A percentile compares a stretch with the other conserved stretches of the same genome.
These are phyloP conservation scores for Sporothrix globosa DNA, from an alignment of 2,329 filamentous ascomycete species.

Conservation along the genomic window DNA sequence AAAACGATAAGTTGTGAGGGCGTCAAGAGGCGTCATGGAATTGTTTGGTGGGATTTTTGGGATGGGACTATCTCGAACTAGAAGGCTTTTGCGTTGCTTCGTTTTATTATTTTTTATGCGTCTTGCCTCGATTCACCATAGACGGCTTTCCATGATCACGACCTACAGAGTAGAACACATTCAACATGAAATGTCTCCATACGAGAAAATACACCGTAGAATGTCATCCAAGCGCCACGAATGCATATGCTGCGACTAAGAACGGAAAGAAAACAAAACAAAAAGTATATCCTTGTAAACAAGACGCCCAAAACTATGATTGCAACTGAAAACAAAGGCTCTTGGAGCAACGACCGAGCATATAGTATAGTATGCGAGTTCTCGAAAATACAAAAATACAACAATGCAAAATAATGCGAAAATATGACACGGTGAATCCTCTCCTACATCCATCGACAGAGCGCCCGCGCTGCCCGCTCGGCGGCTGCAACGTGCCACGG, in stretches of 20 bases:
- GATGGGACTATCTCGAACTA: not conserved
- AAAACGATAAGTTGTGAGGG: not conserved
- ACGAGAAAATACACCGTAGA: not conserved
- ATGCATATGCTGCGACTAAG: not conserved
- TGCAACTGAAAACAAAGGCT: not conserved
- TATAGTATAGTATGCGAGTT: not conserved
- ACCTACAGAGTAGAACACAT: slow-evolving; percentile 23
- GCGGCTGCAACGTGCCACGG: slow-evolving; percentile 79
- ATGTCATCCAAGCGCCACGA: not conserved
- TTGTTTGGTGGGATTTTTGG: not conserved
- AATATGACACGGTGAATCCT: not conserved
- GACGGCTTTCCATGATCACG: slow-evolving; percentile 13
- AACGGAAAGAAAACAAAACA: not conserved
- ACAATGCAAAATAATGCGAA: not conserved
- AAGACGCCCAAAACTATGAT: not conserved
- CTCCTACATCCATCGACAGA: slow-evolving; percentile 66
- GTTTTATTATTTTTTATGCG: not conserved
- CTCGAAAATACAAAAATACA: not conserved
- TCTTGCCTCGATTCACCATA: slow-evolving; percentile 12
- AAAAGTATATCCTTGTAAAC: not conserved
- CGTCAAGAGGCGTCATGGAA: not conserved
- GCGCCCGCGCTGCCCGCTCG: slow-evolving; percentile 66
- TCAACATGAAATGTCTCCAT: not conserved
- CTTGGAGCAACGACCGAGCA: not conserved
- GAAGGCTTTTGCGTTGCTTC: slow-evolving; percentile 1